Evolutionary conservation across 2,329 filamentous ascomycete species (phyloP).

Genomic region (Phialophora expanda): DNA sequence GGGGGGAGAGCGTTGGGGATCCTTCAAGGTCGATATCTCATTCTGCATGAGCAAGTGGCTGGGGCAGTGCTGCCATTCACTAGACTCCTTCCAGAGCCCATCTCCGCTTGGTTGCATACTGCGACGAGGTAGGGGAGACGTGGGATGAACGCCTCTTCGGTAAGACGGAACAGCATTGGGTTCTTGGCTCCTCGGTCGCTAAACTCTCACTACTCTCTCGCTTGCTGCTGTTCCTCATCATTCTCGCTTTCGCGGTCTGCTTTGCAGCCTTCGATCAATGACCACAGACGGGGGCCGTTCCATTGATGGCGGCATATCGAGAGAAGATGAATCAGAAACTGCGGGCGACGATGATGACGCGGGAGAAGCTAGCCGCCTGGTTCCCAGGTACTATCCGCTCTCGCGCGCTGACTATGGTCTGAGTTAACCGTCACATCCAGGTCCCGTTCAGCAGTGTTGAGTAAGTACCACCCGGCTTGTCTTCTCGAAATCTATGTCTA

Average conservation of each 20-base stretch:
- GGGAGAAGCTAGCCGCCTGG: slow-evolving; percentile 8
- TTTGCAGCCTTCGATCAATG: slow-evolving; percentile 13
- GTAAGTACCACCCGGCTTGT: background rate
- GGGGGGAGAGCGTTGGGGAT: too few species aligned
- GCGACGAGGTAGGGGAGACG: background rate
- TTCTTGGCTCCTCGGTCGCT: slow-evolving; percentile 1
- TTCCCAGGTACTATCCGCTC: slow-evolving; percentile 2
- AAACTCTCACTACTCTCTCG: background rate
- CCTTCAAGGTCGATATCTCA: background rate
- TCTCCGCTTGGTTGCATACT: background rate
- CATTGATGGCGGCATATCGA: slow-evolving; percentile 7
- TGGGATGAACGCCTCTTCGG: slow-evolving; percentile 6
- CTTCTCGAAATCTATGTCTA: background rate
- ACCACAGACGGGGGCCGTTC: slow-evolving; percentile 3
- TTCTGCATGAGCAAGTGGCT: background rate
- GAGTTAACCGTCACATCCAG: background rate
- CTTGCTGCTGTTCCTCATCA: background rate
- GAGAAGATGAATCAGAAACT: background rate
- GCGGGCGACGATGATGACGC: slow-evolving; percentile 10
- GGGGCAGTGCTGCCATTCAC: background rate
- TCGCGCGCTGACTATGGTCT: background rate
- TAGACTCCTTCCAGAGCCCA: background rate
- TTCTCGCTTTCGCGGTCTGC: background rate
- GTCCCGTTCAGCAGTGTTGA: background rate
- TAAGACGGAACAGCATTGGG: slow-evolving; percentile 13